A percentile compares a stretch with the other conserved stretches of the same genome.
Evolutionary conservation across 2,329 filamentous ascomycete genomes (phyloP).

Genomic region (Aspergillus arachidicola): DNA sequence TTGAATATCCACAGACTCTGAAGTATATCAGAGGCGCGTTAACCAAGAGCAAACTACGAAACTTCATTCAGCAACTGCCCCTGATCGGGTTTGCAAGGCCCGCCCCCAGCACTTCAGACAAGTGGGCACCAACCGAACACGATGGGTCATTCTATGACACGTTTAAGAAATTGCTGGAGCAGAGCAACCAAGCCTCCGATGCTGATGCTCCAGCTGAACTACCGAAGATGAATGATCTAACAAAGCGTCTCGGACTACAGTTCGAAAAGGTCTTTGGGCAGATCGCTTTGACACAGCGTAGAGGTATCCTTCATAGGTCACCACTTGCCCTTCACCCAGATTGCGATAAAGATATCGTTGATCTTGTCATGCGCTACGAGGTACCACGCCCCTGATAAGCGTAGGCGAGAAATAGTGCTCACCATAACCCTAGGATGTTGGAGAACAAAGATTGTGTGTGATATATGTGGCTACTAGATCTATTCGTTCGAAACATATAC

Average conservation of each 20-base stretch:
- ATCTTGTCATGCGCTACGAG: slow-evolving; percentile 61
- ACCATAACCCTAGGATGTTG: slow-evolving; percentile 23
- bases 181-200: slow-evolving; percentile 52
- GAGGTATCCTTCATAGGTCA: slow-evolving; percentile 68
- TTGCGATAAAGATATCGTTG: slow-evolving; percentile 45
- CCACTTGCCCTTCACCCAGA: slow-evolving; percentile 51
- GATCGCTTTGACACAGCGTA: slow-evolving; percentile 69
- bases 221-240: slow-evolving; percentile 66
- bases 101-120: slow-evolving; percentile 44
- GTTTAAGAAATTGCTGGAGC: slow-evolving; percentile 55
- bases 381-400: slow-evolving; percentile 30
- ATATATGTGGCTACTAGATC: slow-evolving; percentile 39
- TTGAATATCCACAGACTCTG: slow-evolving; percentile 73
- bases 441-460: slow-evolving; percentile 29
- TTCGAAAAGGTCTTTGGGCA: slow-evolving; percentile 65
- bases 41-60: slow-evolving; percentile 64
- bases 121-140: slow-evolving; percentile 43
- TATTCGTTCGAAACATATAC: slow-evolving; percentile 33
- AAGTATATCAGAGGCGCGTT: slow-evolving; percentile 76
- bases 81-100: slow-evolving; percentile 35
- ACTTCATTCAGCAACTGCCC: slow-evolving; percentile 53
- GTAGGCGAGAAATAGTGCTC: not conserved
- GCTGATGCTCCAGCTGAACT: slow-evolving; percentile 55
- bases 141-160: slow-evolving; percentile 47
- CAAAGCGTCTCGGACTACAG: slow-evolving; percentile 59